Evolutionary conservation across 192 early-diverging fungal species (phyloP).

Genomic region (Podila horticola): DNA sequence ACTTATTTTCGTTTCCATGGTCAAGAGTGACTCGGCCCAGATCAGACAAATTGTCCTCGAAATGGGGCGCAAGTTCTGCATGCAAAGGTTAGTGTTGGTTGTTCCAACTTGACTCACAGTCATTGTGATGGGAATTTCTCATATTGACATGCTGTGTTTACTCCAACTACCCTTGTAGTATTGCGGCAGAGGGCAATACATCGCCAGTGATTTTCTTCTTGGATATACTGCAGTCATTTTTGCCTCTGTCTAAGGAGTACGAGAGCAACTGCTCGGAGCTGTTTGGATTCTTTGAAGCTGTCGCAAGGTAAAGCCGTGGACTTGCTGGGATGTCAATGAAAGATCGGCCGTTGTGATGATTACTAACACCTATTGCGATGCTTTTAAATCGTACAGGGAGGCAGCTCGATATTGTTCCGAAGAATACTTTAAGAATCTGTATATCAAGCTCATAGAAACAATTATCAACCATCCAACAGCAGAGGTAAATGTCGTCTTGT

Average conservation of each 20-base stretch:
- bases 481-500: constrained; percentile 21
- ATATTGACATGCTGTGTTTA: neutral
- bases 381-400: constrained; percentile 12
- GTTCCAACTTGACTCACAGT: neutral
- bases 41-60: constrained; percentile 41
- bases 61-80: constrained; percentile 43
- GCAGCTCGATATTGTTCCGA: constrained; percentile 18
- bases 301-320: constrained; percentile 15
- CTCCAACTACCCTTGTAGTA: neutral
- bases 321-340: neutral
- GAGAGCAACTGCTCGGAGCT: constrained; percentile 44
- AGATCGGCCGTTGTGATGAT: no score
- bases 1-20: constrained; percentile 44
- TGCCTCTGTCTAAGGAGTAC: constrained; percentile 42
- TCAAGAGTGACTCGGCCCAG: constrained; percentile 47
- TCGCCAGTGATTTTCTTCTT: constrained; percentile 46
- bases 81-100: constrained; percentile 4
- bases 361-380: neutral
- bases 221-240: constrained; percentile 42
- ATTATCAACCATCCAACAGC: constrained; percentile 29
- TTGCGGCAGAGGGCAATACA: neutral
- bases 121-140: neutral
- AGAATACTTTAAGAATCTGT: constrained; percentile 17
- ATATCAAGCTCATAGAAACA: constrained; percentile 25
- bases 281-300: constrained; percentile 40